Percentiles rank a stretch among this genome's conserved stretches.
Conservation (phyloP, 2,329 filamentous ascomycete species). For the Apiospora pterosperma region DNA sequence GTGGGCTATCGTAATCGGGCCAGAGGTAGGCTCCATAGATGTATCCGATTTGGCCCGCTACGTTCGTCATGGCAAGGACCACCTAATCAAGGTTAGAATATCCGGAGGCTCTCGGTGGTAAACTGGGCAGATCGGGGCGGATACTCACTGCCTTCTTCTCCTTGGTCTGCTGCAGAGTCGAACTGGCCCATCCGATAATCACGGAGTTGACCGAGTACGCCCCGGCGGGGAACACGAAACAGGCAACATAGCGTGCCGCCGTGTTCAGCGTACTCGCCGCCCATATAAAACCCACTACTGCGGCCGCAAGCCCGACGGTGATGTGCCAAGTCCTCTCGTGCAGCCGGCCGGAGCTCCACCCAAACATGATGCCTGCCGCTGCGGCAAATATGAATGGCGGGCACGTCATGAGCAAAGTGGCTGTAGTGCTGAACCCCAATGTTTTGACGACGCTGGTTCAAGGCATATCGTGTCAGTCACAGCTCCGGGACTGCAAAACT, state of each 20-base stretch:
- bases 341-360: conserved; percentile 3
- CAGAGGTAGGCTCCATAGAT: conserved; percentile 49
- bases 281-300: conserved; percentile 3
- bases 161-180: conserved; percentile 40
- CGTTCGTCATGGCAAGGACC: conserved; percentile 45
- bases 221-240: conserved; percentile 37
- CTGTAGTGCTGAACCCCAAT: conserved; percentile 3
- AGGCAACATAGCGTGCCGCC: conserved; percentile 35
- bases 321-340: conserved; percentile 8
- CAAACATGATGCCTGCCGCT: neutral
- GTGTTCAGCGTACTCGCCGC: conserved; percentile 33
- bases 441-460: conserved; percentile 3
- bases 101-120: too few relatives aligned
- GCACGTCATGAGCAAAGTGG: conserved; percentile 3
- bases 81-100: conserved; percentile 14
- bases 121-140: too few relatives aligned
- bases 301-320: neutral
- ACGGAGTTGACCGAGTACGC: conserved; percentile 42
- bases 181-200: conserved; percentile 42
- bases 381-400: conserved; percentile 5
- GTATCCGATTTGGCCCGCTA: conserved; percentile 43
- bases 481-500: too few relatives aligned
- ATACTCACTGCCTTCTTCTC: conserved; percentile 41
- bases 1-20: conserved; percentile 40
- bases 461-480: neutral